Evolutionary conservation across 345 rosid species (phyloP), one percentile per base, ranked within the genome.

Genomic region (Eucalyptus guilfoylei): DNA sequence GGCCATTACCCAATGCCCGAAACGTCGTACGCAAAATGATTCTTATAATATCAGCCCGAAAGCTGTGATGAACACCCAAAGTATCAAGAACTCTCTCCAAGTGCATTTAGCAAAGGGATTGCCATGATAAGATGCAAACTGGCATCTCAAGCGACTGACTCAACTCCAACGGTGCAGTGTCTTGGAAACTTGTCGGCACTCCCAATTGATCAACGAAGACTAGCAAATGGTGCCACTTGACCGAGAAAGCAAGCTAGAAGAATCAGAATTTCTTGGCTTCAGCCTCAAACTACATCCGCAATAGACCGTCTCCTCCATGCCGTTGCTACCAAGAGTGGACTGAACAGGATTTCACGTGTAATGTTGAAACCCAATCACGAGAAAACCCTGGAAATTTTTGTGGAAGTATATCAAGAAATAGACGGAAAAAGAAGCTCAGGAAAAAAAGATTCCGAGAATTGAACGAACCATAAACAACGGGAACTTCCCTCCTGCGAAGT

Each of bases 11-110:
- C 28, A 26, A 76, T 76, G 28, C 83, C 47, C 5, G 14, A 9
- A 21, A 37, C 14, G 3, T 13, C 1, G 5, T 11, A 3, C 0
- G 5, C 83, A 76, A 6, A 40, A 76, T 76, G 6, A 2, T 1
- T 10, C 83, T 10, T 37, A 37, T 21, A 11, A 76, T 11, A 11
- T 37, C 47, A 11, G 45, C 45, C 45, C 3, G 2, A 21, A 37
- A 76, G 83, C 83, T 11, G 47, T 4, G 7, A 21, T 23, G 28
- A 19, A 76, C 83, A 0, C 14, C 28, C 83, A 76, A 21, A 19
- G 1, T 7, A 21, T 10, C 30, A 4, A 37, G 83, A 11, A 76
- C 47, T 21, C 83, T 76, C 83, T 37, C 3, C 47, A 76, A 2
- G 47, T 40, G 83, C 28, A 13, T 37, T 37, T 76, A 9, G 28